Conservation (phyloP, 1,284 basidiomycete species). For the Leccinum idahoense region DNA sequence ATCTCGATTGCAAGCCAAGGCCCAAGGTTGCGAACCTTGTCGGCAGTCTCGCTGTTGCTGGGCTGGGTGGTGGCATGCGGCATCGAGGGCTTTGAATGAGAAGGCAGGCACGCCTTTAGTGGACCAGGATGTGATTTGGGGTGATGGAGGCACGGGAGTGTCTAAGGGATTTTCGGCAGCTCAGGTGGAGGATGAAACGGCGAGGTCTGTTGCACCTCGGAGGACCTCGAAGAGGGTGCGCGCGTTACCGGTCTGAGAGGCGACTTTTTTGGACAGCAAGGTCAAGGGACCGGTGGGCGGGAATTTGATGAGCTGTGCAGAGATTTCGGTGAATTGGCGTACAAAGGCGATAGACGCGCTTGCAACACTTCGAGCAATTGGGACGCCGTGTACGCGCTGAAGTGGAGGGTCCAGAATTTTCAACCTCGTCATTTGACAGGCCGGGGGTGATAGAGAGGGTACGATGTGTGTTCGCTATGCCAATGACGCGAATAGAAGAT, state of each 20-base stretch:
- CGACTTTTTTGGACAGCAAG: constrained; percentile 71
- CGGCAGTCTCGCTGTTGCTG: constrained; percentile 56
- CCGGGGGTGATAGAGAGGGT: constrained; percentile 53
- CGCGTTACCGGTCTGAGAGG: constrained; percentile 74
- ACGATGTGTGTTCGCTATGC: constrained; percentile 74
- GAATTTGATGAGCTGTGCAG: constrained; percentile 34
- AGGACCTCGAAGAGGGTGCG: constrained; percentile 72
- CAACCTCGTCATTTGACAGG: constrained; percentile 18
- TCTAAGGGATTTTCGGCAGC: constrained; percentile 37
- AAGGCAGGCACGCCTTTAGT: constrained; percentile 61
- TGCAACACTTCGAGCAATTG: no score
- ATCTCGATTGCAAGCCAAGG: constrained; percentile 67
- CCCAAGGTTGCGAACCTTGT: constrained; percentile 46
- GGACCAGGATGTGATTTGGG: constrained; percentile 60
- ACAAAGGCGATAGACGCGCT: no score
- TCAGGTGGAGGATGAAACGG: constrained; percentile 32
- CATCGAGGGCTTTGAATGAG: constrained; percentile 17
- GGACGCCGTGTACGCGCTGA: constrained; percentile 54
- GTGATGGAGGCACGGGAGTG: constrained; percentile 43
- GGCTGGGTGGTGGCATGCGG: constrained; percentile 23
- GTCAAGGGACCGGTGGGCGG: constrained; percentile 58
- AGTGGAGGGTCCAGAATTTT: constrained; percentile 62
- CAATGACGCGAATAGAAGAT: constrained; percentile 53
- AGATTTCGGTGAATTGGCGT: no score
- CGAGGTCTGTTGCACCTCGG: constrained; percentile 69